phyloP scores from a whole-genome alignment of 257 asterid genomes.

The Eustoma russellianum region DNA sequence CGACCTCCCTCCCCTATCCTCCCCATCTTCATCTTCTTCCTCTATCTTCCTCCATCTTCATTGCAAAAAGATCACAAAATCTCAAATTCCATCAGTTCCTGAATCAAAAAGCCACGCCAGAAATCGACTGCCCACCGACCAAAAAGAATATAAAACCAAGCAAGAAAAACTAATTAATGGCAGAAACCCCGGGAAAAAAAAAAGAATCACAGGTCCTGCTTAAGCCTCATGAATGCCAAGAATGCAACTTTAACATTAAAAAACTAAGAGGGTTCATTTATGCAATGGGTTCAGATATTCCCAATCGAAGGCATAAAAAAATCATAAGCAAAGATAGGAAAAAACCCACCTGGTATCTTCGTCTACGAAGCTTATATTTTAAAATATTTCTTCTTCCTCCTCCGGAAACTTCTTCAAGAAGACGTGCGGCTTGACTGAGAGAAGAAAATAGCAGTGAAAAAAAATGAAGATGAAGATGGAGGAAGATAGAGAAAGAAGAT shows the following conservation, averaged over 20 bases:
- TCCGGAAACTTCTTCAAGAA: slow-evolving; percentile 5
- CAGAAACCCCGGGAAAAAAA: slow-evolving; percentile 4
- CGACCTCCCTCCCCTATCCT: too few species aligned
- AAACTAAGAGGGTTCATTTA: neutral
- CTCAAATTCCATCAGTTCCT: neutral
- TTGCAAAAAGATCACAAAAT: neutral
- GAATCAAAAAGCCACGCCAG: neutral
- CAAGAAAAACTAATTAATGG: neutral
- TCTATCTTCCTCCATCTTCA: too few species aligned
- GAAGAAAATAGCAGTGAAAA: slow-evolving; percentile 18
- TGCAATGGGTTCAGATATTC: too few species aligned
- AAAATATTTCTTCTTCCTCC: slow-evolving; percentile 2
- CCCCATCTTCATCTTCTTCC: too few species aligned
- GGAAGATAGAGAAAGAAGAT: too few species aligned
- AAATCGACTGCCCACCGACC: too few species aligned
- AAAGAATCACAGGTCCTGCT: neutral
- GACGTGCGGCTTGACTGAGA: slow-evolving; percentile 1
- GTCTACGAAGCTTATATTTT: neutral
- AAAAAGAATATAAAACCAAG: too few species aligned
- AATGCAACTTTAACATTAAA: slow-evolving; percentile 4
- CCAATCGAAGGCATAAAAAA: neutral
- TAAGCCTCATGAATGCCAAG: neutral
- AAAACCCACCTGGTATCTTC: slow-evolving; percentile 16
- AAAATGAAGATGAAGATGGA: too few species aligned
- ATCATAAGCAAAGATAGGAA: neutral